Base-by-base conservation (phyloP, 352 stramenopile genomes). In the Globisporangium okanoganense region DNA sequence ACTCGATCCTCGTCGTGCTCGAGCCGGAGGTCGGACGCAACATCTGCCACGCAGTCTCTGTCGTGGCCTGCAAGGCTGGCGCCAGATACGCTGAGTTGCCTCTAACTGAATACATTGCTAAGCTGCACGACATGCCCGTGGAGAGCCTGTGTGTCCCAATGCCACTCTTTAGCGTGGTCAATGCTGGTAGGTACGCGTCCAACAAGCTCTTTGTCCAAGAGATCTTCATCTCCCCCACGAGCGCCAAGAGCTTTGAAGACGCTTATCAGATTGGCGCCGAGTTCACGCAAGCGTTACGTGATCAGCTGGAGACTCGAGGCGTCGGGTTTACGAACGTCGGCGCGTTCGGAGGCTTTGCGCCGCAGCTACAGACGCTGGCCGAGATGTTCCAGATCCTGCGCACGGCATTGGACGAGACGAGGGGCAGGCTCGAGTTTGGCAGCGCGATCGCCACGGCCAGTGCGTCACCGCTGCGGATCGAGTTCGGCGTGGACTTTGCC, bases 131-230 rank as follows among this genome's bases (percentile, higher is more conserved):
- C 38, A 56, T 79, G 13, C 69, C 71, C 1, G 29, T 72, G 0
- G 76, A 87, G 58, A 79, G 54, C 16, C 55, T 73, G 13, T 86
- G 79, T 31, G 33, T 90, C 0, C 82, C 84, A 4, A 88, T 94
- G 78, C 84, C 84, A 25, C 67, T 88, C 3, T 87, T 94, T 18
- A 91, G 79, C 40, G 54, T 94, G 22, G 57, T 90, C 36, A 90
- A 94, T 47, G 80, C 69, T n/a, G 81, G 77, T 24, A 70, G 61
- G 25, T 76, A 79, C 56, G 79, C 71, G 43, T 86, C 82, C 29
- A 91, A 80, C 68, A 87, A 89, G 51, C 72, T 93, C 3, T 87
- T 78, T 50, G 67, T 74, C 3, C 78, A 88, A 40, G 84, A 94
- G 35, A 73, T 94, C 12, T 62, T 90, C 16, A 55, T 90, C 38